Percentiles rank a stretch among this genome's conserved stretches.
These are phyloP conservation scores for Hansenula anomala DNA, from an alignment of 1,139 yeast genomes.

Conservation along the genomic window DNA sequence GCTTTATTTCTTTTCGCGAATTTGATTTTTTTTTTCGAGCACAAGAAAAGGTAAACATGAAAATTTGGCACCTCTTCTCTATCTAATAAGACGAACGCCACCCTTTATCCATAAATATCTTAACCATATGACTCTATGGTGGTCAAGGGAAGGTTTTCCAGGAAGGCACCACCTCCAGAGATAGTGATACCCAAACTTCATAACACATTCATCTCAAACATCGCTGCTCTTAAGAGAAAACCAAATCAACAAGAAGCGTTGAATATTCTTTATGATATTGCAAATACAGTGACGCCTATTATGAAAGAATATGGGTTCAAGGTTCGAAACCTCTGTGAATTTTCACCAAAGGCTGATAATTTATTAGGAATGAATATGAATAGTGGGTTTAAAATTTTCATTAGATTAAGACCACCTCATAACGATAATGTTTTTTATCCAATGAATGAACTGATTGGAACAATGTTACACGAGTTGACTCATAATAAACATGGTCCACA, in stretches of 20 bases:
- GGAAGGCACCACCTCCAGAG: constrained; percentile 17
- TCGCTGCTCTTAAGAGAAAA: constrained; percentile 54
- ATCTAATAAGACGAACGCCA: too few relatives aligned
- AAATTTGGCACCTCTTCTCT: too few relatives aligned
- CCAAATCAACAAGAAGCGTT: constrained; percentile 54
- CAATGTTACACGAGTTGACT: constrained; percentile 83
- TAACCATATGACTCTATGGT: too few relatives aligned
- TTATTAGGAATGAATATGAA: constrained; percentile 86
- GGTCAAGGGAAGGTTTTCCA: constrained; percentile 15
- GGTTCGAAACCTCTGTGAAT: constrained; percentile 72
- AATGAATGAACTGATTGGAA: constrained; percentile 66
- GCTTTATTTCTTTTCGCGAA: too few relatives aligned
- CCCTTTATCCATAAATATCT: too few relatives aligned
- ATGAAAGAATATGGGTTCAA: constrained; percentile 64
- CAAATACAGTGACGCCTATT: constrained; percentile 64
- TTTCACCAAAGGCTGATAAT: constrained; percentile 67
- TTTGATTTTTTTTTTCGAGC: too few relatives aligned
- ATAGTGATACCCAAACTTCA: constrained; percentile 31
- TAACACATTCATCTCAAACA: constrained; percentile 41
- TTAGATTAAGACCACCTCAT: constrained; percentile 60
- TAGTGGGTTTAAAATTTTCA: constrained; percentile 67
- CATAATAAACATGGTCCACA: constrained; percentile 84
- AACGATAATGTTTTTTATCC: constrained; percentile 59
- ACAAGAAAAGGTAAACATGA: too few relatives aligned
- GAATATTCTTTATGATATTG: constrained; percentile 54